phyloP scores from a whole-genome alignment of 805 yeast species.

The Wickerhamomyces mucosus region DNA sequence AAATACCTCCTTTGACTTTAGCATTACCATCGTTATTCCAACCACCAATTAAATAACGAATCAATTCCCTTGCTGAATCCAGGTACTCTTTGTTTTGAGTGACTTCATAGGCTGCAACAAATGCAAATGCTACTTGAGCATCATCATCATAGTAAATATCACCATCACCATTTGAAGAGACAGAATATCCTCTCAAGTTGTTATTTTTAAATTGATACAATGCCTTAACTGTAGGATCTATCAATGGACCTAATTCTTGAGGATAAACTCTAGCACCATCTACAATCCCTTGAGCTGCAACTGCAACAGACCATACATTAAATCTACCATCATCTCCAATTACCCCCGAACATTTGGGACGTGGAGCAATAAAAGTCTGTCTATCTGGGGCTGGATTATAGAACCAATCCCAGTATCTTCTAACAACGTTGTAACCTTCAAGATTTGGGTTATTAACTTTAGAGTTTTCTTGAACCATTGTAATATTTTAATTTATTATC shows the following conservation, averaged over 20 bases:
- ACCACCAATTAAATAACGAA: constrained; percentile 56
- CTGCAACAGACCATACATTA: constrained; percentile 62
- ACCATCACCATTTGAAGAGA: constrained; percentile 49
- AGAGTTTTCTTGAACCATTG: too few relatives aligned
- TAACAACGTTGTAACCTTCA: constrained; percentile 18
- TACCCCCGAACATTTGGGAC: constrained; percentile 28
- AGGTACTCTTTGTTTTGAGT: constrained; percentile 45
- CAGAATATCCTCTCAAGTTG: constrained; percentile 48
- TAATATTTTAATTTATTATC: too few relatives aligned
- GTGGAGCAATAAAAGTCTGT: constrained; percentile 18
- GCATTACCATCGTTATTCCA: constrained; percentile 29
- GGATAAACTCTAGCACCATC: constrained; percentile 48
- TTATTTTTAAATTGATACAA: constrained; percentile 43
- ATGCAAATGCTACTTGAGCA: constrained; percentile 62
- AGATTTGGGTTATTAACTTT: constrained; percentile 15
- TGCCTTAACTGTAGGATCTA: constrained; percentile 41
- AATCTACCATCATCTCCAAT: constrained; percentile 43
- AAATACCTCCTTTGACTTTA: constrained; percentile 42
- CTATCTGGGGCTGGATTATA: constrained; percentile 15
- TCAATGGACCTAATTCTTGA: constrained; percentile 40
- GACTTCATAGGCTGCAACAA: constrained; percentile 59
- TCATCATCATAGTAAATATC: constrained; percentile 70
- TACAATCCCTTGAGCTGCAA: constrained; percentile 56
- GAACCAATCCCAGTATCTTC: constrained; percentile 14
- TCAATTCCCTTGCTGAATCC: constrained; percentile 48